Base-by-base conservation (phyloP, 352 stramenopile species). In the Phytophthora sp. region DNA sequence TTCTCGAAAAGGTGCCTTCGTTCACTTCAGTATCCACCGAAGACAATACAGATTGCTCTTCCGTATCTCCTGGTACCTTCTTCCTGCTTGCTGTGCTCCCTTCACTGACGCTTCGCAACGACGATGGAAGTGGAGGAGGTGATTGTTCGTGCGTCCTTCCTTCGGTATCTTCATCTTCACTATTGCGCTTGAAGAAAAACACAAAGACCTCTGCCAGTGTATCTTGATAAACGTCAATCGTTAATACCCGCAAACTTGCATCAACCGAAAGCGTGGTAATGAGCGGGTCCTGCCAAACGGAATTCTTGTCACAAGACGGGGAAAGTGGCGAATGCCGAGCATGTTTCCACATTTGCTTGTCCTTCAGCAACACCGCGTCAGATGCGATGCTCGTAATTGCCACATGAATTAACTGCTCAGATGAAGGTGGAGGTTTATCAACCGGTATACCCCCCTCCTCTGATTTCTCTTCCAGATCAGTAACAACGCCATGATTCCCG, bases 151-250 rank as follows among this genome's bases (percentile, higher is more conserved):
- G 33, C 0, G 8, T 7, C 31, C 31, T 55, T 33, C 49, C 58
- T 7, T 69, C 59, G 12, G 26, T 23, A 33, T 72, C 54, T 20
- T 80, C 67, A 33, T 72, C 54, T 20, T 80, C 67, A 13, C 55
- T 58, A n/a, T 74, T 73, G 13, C 73, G 76, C 33, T 76, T 60
- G 53, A 88, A 90, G 39, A 95, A 94, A 56, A 95, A 95, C 3
- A 92, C 54, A 26, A 95, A 81, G 13, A 94, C 62, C 44, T 90
- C 78, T 12, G 86, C 68, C 30, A 94, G 77, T 7, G 84, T 90
- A 33, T 93, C 81, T 67, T 93, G 86, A 47, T 92, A 88, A 23
- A 94, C 46, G 42, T 94, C 84, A 52, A 95, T 74, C 15, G 77
- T 86, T 6, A 95, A 68, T 7, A 84, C 82, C n/a, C 78, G 74